Evolutionary conservation across 2,329 filamentous ascomycete genomes (phyloP), one percentile per base, ranked within the genome.

Genomic region (Metarhizium humberi): DNA sequence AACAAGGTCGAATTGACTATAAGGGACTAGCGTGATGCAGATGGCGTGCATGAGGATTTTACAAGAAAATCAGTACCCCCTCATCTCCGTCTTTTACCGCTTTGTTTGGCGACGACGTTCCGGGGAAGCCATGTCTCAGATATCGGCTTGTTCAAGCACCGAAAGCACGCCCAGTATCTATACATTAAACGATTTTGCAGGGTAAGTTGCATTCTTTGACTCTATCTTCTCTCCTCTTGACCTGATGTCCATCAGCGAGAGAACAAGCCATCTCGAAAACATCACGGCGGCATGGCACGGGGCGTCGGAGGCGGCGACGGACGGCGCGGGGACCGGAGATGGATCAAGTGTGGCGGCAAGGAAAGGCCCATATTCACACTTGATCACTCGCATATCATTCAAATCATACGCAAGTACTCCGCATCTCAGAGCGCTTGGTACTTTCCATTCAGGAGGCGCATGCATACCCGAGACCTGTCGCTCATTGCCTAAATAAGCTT

Each of bases 261-360:
- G 20, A 48, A 14, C 7, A 30, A 48, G 45, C 25, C 45, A 30
- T 29, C 30, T 53, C 43, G 18, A 49, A n/a, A 29, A 29, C 43
- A 14, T 13, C 18, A 49, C 29, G 53, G 40, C 40, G 20, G 34
- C 20, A 46, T 34, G 46, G 16, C 40, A 40, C 53, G 53, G 40
- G 53, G 53, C 25, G 25, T 48, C 45, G 45, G 53, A 36, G 40
- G 20, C 47, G 53, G 48, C 38, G 48, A 45, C 48, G 53, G 53
- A 45, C 53, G 53, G 53, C 53, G 53, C 53, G 53, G 53, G 40
- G 40, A n/a, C 48, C 48, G 53, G 53, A 45, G 47, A 43, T 29
- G 38, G 29, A 42, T 43, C 30, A 47, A 29, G 36, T 43, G 16
- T 25, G 42, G 42, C 42, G n/a, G 42, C 42, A 45, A 16, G 11